Evolutionary conservation across 805 yeast genomes (phyloP).

Genomic region (Ogataea degrootiae): DNA sequence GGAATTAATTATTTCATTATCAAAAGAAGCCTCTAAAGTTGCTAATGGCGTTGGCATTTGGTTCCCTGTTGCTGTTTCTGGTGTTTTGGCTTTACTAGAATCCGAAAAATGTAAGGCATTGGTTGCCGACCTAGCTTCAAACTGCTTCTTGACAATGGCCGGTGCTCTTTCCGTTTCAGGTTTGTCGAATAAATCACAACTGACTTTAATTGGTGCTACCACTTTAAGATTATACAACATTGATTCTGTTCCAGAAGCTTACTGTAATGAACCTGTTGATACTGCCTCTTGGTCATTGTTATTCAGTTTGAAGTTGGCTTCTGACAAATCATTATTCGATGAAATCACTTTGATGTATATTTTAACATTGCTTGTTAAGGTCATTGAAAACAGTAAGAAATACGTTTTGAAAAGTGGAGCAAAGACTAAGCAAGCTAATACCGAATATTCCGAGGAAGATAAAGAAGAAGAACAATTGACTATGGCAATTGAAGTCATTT

Average conservation of each 20-base stretch:
- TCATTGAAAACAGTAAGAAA: conserved; percentile 60
- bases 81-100: conserved; percentile 42
- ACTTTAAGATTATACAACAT: conserved; percentile 54
- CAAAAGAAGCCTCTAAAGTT: conserved; percentile 42
- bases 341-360: conserved; percentile 64
- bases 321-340: conserved; percentile 71
- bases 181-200: conserved; percentile 43
- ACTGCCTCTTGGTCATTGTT: conserved; percentile 61
- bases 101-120: conserved; percentile 25
- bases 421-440: conserved; percentile 44
- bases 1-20: conserved; percentile 48
- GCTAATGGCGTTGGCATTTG: conserved; percentile 65
- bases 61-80: conserved; percentile 63
- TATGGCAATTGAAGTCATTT: conserved; percentile 70
- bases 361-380: conserved; percentile 67
- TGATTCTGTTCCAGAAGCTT: conserved; percentile 40
- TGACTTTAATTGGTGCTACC: conserved; percentile 62
- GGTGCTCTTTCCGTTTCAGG: conserved; percentile 35
- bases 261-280: conserved; percentile 45
- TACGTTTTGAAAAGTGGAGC: conserved; percentile 49
- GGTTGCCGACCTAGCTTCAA: conserved; percentile 38
- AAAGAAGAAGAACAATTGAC: conserved; percentile 84
- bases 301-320: conserved; percentile 67
- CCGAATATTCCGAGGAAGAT: conserved; percentile 76
- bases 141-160: conserved; percentile 53